Evolutionary conservation across 139 green algal genomes (phyloP), one percentile per base, ranked within the genome.

Genomic region (Volvox africanus): DNA sequence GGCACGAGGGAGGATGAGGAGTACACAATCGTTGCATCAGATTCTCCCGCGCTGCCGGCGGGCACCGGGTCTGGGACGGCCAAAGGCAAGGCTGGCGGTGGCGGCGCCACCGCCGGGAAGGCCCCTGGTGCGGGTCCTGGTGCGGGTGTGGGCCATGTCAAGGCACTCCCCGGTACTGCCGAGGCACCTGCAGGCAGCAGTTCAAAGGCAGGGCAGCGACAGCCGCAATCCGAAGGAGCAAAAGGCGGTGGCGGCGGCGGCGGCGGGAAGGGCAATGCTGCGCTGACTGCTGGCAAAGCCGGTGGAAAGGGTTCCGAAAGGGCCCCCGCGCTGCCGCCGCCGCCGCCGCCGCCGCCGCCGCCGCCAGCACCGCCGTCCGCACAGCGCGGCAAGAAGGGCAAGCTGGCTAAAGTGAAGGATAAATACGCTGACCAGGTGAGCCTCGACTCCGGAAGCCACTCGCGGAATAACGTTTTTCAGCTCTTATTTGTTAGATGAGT

Each of bases 401-500:
- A 98, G 90, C 96, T 96, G 88, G 88, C 87, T 11, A 94, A 93
- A 75, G 71, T 83, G 12, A 95, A 96, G 92, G 94, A 95, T 35
- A 98, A 97, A 90, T 99, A 99, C 82, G 96, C 92, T 0, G 97
- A 99, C 65, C 98, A 94, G 92, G 92, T 94, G 62, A 0, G 91
- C 9, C 44, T 55, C 5, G 44, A 55, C 44, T 55, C 44, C 5
- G 44, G 44, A 55, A 55, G 44, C 44, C 44, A 55, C 44, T 55
- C 44, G 44, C 44, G 44, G 44, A 14, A 9, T n/a, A 55, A 5
- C 44, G 44, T 5, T 5, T 55, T 55, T 55, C 44, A 55, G 5
- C 44, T 55, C 44, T 9, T 9, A 55, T 9, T 5, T 55, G 44
- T n/a, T n/a, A n/a, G n/a, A 9, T 5, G 44, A 5, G 5, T 55